Base-by-base conservation (phyloP, 225 moss, liverwort and hornwort species). In the Thuidium tamariscinum region DNA sequence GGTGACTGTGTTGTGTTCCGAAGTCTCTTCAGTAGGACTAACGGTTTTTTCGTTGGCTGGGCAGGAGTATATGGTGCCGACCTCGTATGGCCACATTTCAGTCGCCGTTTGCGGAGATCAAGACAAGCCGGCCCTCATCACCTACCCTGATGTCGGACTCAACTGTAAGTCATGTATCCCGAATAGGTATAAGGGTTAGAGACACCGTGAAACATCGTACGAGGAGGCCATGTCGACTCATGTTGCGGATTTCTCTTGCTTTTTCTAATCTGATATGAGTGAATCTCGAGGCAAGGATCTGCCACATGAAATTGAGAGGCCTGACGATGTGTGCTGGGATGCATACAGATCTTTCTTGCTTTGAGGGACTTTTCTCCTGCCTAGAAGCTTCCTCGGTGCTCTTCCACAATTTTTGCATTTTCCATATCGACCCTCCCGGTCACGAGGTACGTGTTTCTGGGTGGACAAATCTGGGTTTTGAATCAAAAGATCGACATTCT, bases 51-150 rank as follows among this genome's bases (percentile, higher is more conserved):
- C 25, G 44, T 68, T 54, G 54, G 2, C 15, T 54, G 86, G 54
- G 73, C 95, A 96, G 96, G 96, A 98, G 85, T 92, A 95, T 46
- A 91, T 82, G 80, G 95, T 98, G 80, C 95, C 94, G 26, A 98
- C 96, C 41, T 93, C 93, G 13, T 92, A 88, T 77, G 98, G 98
- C 59, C 94, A 89, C 11, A 94, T 98, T 78, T 94, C 96, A 51
- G 96, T 98, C 67, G 90, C 92, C 67, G 93, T 96, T 52, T 93
- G 93, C 55, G 95, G 98, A 82, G 95, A 98, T 67, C 95, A 95
- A 84, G 92, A 94, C 57, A 96, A 96, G 87, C 98, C 98, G 63
- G 95, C 96, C 49, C 94, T 98, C n/a, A 84, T 98, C 60, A 96
- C 98, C 6, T 98, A 98, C 83, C 95, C 96, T 5, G 95, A 98